Conservation (phyloP, 805 yeast genomes). For the Candida koratica region DNA sequence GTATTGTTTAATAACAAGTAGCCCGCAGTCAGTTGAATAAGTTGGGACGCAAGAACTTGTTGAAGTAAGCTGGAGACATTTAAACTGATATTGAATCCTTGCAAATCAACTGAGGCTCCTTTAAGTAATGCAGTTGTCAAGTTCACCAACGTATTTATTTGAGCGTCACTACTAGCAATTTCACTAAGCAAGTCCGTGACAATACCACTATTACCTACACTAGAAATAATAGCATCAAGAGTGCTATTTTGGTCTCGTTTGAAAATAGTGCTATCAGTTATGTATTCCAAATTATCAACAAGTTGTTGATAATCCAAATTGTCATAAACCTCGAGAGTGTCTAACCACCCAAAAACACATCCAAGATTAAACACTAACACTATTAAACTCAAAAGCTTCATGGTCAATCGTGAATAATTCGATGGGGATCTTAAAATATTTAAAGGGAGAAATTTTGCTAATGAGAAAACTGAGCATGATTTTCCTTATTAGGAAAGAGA, state of each 20-base stretch:
- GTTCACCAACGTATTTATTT: slow-evolving; percentile 27
- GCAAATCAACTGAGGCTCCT: slow-evolving; percentile 7
- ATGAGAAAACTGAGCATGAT: slow-evolving; percentile 1
- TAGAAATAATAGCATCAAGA: slow-evolving; percentile 9
- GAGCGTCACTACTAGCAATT: slow-evolving; percentile 28
- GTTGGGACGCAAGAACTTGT: slow-evolving; percentile 23
- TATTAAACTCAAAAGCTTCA: slow-evolving; percentile 1
- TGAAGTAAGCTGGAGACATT: slow-evolving; percentile 23
- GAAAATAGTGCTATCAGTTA: slow-evolving; percentile 11
- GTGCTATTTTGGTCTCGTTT: slow-evolving; percentile 11
- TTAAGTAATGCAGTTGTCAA: slow-evolving; percentile 16
- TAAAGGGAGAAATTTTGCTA: slow-evolving; percentile 1
- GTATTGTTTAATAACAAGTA: slow-evolving; percentile 28
- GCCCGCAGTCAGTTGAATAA: slow-evolving; percentile 23
- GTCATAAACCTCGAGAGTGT: slow-evolving; percentile 12
- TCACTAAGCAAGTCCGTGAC: slow-evolving; percentile 23
- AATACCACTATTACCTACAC: slow-evolving; percentile 12
- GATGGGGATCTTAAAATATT: background rate
- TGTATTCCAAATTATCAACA: slow-evolving; percentile 10
- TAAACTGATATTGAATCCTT: slow-evolving; percentile 18
- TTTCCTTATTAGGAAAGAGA: slow-evolving; percentile 6
- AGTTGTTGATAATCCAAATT: slow-evolving; percentile 10
- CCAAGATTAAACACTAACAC: background rate
- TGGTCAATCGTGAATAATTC: background rate
- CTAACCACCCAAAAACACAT: slow-evolving; percentile 10